Conservation (phyloP, 75 land plant genomes). For the Azolla pinnata region DNA sequence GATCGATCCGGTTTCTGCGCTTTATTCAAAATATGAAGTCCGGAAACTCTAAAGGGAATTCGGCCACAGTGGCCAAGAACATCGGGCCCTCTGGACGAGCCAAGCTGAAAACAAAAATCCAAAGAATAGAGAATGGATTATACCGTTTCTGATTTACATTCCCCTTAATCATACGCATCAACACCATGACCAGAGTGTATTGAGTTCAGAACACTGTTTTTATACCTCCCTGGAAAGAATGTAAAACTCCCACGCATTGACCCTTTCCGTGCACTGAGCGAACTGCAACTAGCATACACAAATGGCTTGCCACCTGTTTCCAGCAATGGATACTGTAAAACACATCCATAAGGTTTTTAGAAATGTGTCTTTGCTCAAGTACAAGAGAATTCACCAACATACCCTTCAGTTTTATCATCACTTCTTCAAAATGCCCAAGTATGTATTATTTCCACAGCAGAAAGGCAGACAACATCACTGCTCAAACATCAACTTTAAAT, state of each 20-base stretch:
- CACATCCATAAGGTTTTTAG: not conserved
- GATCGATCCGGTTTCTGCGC: too few species aligned
- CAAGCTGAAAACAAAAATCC: slow-evolving; percentile 32
- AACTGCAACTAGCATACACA: slow-evolving; percentile 70
- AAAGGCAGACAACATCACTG: not conserved
- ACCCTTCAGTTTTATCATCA: not conserved
- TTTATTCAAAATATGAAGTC: slow-evolving; percentile 74
- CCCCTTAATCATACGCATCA: not conserved
- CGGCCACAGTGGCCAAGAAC: slow-evolving; percentile 58
- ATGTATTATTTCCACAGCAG: not conserved
- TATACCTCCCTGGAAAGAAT: slow-evolving; percentile 93
- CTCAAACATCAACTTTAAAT: not conserved
- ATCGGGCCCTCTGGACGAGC: slow-evolving; percentile 39
- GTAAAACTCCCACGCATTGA: slow-evolving; percentile 81
- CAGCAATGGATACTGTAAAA: slow-evolving; percentile 65
- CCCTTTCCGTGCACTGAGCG: slow-evolving; percentile 32
- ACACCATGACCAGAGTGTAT: not conserved
- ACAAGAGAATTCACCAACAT: too few species aligned
- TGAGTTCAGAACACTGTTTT: not conserved
- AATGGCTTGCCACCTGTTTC: slow-evolving; percentile 43
- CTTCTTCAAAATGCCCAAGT: not conserved
- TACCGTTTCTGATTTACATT: not conserved
- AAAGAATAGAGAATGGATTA: not conserved
- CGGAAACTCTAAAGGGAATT: slow-evolving; percentile 52
- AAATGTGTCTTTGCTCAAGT: too few species aligned